Base-by-base conservation (phyloP, 2,329 filamentous ascomycete genomes). In the Magnaporthiopsis incrustans region DNA sequence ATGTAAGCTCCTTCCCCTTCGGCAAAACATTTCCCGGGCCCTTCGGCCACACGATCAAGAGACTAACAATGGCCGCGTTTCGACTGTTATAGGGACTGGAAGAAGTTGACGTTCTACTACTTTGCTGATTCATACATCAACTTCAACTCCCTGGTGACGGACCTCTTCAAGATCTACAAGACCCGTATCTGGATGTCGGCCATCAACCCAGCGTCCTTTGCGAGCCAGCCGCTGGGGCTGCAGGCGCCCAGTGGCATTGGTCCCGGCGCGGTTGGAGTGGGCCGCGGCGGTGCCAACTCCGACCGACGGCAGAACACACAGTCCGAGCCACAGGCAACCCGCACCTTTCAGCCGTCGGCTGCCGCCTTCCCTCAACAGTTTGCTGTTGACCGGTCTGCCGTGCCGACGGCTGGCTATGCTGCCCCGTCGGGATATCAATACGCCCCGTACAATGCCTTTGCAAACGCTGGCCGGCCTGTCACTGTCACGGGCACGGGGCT, bases 151-250 rank as follows among this genome's bases (percentile, higher is more conserved):
- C 85, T 99, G 22, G 95, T 99, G 63, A 97, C 93, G 0, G 95
- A 99, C 73, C 82, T 99, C 15, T 99, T 98, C 84, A 98, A 98
- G 78, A 94, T 98, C 67, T 99, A 98, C 83, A 99, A 99, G 81
- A 97, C 94, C 27, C 87, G 96, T 70, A 99, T 99, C 71, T 99
- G 95, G 95, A 97, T 99, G 91, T 98, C 94, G 5, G 95, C 95
- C 4, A 96, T 99, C 76, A 99, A 99, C 74, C 95, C 95, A 10
- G 95, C 94, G 6, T 97, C 94, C 0, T 97, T 98, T 75, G 90
- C 90, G 30, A 93, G 88, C 67, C 89, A 90, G 25, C 87, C 86
- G 3, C 80, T 91, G 61, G 89, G 89, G 32, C 79, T 92, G 27
- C 87, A 89, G 73, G 86, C 88, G 2, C 86, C 89, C 1, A 88